Evolutionary conservation across 2,329 filamentous ascomycete species (phyloP).

Genomic region (Aspergillus aculeatinus): DNA sequence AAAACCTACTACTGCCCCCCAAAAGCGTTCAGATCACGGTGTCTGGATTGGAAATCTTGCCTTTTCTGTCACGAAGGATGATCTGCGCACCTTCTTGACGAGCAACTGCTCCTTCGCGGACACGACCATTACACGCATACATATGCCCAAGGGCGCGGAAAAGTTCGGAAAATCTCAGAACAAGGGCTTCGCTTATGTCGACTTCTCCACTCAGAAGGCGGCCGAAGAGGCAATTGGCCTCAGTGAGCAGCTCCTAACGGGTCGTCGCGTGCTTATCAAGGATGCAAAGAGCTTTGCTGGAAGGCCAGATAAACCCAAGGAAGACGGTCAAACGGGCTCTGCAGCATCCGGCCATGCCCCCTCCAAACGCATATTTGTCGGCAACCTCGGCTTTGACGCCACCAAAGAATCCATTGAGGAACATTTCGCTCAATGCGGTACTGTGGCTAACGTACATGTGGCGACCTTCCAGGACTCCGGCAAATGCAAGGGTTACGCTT

Average conservation of each 20-base stretch:
- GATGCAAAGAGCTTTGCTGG: slow-evolving; percentile 86
- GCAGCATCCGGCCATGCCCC: slow-evolving; percentile 58
- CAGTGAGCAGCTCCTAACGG: slow-evolving; percentile 76
- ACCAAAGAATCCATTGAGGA: slow-evolving; percentile 76
- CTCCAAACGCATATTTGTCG: slow-evolving; percentile 81
- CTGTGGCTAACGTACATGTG: slow-evolving; percentile 78
- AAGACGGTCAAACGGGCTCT: slow-evolving; percentile 32
- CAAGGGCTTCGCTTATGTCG: slow-evolving; percentile 94
- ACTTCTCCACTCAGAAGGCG: slow-evolving; percentile 70
- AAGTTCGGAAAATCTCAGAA: slow-evolving; percentile 64
- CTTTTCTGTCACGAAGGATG: slow-evolving; percentile 73
- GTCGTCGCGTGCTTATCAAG: slow-evolving; percentile 87
- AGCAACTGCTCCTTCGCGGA: slow-evolving; percentile 65
- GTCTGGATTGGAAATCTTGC: slow-evolving; percentile 96
- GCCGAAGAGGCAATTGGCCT: slow-evolving; percentile 77
- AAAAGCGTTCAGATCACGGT: slow-evolving; percentile 70
- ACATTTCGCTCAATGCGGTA: slow-evolving; percentile 83
- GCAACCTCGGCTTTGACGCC: slow-evolving; percentile 79
- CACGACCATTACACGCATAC: slow-evolving; percentile 76
- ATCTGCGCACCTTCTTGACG: slow-evolving; percentile 77
- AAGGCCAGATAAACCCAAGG: slow-evolving; percentile 68
- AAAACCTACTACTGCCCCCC: slow-evolving; percentile 23
- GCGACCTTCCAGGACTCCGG: slow-evolving; percentile 95
- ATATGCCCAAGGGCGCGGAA: slow-evolving; percentile 65
- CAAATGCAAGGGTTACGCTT: slow-evolving; percentile 97